These are phyloP conservation scores for Thelonectria rubi DNA, from an alignment of 2,329 filamentous ascomycete species.

Conservation along the genomic window DNA sequence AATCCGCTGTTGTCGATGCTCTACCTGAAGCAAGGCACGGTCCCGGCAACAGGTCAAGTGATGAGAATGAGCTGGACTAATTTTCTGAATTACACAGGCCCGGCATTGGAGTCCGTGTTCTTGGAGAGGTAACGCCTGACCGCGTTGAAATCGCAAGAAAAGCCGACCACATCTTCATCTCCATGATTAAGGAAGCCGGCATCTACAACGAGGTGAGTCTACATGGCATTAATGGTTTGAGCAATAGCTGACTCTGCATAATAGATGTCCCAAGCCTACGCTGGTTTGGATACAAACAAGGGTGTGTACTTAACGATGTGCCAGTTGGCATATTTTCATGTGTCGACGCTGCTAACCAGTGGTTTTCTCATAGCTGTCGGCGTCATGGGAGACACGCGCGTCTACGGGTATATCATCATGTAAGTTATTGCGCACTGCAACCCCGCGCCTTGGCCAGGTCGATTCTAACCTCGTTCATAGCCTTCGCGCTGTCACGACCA, in stretches of 20 bases:
- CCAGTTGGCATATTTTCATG: neutral
- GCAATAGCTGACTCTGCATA: constrained; percentile 27
- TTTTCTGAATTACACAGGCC: neutral
- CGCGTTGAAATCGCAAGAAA: constrained; percentile 81
- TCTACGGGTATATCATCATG: constrained; percentile 39
- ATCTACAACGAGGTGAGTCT: constrained; percentile 68
- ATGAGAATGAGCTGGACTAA: no score
- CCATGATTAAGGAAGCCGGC: constrained; percentile 76
- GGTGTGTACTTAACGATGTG: constrained; percentile 27
- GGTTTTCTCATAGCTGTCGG: constrained; percentile 13
- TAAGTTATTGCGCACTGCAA: neutral
- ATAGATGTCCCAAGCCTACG: constrained; percentile 59
- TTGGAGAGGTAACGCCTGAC: constrained; percentile 85
- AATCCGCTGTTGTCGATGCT: neutral
- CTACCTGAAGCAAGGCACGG: no score
- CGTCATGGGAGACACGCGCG: constrained; percentile 22
- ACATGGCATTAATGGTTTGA: neutral
- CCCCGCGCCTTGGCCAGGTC: neutral
- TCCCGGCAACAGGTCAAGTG: no score
- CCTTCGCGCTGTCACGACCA: constrained; percentile 4
- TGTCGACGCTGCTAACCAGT: constrained; percentile 5
- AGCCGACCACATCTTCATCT: constrained; percentile 82
- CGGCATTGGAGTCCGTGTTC: constrained; percentile 33
- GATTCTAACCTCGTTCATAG: neutral
- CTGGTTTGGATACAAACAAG: constrained; percentile 54